Conservation (phyloP, 306 rosid genomes). For the Notholithocarpus densiflorus region DNA sequence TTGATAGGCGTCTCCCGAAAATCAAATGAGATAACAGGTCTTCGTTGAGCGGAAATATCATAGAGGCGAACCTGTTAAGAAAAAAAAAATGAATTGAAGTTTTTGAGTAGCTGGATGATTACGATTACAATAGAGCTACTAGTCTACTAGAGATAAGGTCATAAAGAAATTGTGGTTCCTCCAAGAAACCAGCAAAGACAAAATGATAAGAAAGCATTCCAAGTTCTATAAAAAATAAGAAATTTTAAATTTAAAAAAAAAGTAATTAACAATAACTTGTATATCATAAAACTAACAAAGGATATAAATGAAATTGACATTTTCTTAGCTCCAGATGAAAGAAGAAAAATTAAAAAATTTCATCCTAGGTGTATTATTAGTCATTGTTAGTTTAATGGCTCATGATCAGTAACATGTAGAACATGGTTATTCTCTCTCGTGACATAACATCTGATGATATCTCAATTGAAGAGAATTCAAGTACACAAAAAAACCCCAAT, state of each 20-base stretch:
- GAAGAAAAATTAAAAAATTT: neutral
- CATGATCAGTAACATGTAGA: neutral
- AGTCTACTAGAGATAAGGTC: neutral
- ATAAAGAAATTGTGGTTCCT: neutral
- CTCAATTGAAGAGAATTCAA: neutral
- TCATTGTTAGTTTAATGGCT: neutral
- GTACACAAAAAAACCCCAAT: neutral
- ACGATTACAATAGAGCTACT: neutral
- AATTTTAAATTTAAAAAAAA: neutral
- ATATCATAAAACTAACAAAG: neutral
- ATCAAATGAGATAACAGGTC: constrained; percentile 78
- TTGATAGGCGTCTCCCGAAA: constrained; percentile 79
- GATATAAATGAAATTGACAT: neutral
- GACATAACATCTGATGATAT: neutral
- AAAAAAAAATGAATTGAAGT: neutral
- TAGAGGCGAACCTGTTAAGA: constrained; percentile 72
- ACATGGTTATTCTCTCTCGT: neutral
- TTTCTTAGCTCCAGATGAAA: neutral
- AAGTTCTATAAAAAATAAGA: no score
- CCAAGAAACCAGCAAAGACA: neutral
- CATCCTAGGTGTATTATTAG: neutral
- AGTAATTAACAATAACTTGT: neutral
- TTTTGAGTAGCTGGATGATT: neutral
- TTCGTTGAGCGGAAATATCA: constrained; percentile 89
- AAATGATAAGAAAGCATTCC: neutral